A percentile compares a stretch with the other conserved stretches of the same genome.
phyloP scores from a whole-genome alignment of 345 rosid species.

The Erodium maritimum region DNA sequence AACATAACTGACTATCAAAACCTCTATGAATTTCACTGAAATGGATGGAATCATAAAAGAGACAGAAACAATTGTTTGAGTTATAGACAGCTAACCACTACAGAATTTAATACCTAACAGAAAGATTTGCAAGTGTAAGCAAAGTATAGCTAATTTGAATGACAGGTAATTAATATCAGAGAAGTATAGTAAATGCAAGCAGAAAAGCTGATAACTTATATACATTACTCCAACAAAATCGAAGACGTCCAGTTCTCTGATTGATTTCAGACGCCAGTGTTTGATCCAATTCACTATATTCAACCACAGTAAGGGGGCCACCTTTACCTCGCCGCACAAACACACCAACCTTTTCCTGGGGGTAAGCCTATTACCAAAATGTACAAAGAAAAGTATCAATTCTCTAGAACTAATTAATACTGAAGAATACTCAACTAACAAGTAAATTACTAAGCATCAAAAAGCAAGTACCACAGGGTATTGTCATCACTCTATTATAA shows the following conservation, averaged over 20 bases:
- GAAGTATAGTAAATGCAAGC: neutral
- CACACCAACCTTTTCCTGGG: constrained; percentile 96
- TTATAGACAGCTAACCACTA: neutral
- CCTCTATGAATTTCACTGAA: too few relatives aligned
- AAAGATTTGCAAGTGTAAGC: too few relatives aligned
- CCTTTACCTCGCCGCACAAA: constrained; percentile 97
- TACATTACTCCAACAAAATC: constrained; percentile 99
- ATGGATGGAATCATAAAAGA: too few relatives aligned
- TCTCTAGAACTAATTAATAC: neutral
- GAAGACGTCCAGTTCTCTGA: constrained; percentile 92
- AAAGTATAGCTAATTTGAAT: too few relatives aligned
- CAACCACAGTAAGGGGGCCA: constrained; percentile 93
- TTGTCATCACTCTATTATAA: too few relatives aligned
- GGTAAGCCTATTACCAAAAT: constrained; percentile 52
- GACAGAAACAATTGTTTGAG: too few relatives aligned
- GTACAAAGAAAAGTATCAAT: constrained; percentile 3
- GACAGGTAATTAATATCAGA: too few relatives aligned
- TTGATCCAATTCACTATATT: constrained; percentile 84
- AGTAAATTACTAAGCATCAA: too few relatives aligned
- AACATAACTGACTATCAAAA: too few relatives aligned
- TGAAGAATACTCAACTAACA: neutral
- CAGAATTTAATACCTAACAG: too few relatives aligned
- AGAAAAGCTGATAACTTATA: too few relatives aligned
- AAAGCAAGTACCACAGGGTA: neutral
- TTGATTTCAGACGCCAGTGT: constrained; percentile 84